Percentiles rank a stretch among this genome's conserved stretches.
phyloP scores from a whole-genome alignment of 768 basidiomycete species.

The Royoungia palumana region DNA sequence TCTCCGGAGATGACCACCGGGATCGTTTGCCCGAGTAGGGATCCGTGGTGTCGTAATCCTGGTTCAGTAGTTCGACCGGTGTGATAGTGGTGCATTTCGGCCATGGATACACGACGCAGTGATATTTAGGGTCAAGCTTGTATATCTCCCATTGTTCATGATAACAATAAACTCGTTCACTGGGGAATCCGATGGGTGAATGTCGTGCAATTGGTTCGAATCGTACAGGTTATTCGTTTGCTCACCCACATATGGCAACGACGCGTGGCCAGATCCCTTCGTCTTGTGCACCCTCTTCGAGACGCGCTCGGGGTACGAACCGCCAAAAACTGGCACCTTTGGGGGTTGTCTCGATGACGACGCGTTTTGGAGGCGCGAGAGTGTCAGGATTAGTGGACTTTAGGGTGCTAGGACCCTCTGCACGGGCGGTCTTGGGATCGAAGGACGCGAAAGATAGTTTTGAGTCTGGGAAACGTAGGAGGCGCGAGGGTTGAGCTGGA shows the following conservation, averaged over 20 bases:
- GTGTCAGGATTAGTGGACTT: constrained; percentile 46
- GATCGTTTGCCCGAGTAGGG: constrained; percentile 26
- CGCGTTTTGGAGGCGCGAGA: constrained; percentile 57
- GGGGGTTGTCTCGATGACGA: constrained; percentile 66
- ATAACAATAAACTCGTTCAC: constrained; percentile 48
- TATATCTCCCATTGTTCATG: constrained; percentile 87
- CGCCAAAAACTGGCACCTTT: constrained; percentile 64
- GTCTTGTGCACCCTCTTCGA: constrained; percentile 52
- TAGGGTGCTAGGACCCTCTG: constrained; percentile 36
- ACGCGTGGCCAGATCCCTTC: constrained; percentile 72
- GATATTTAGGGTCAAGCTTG: constrained; percentile 74
- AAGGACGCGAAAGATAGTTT: constrained; percentile 72
- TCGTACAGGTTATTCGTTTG: constrained; percentile 5
- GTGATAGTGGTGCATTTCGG: constrained; percentile 33
- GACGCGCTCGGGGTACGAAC: constrained; percentile 69
- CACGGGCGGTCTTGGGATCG: constrained; percentile 62
- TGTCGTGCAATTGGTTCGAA: not conserved
- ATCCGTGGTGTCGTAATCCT: constrained; percentile 5
- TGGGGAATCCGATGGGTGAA: constrained; percentile 25
- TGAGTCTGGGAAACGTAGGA: constrained; percentile 59
- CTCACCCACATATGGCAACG: constrained; percentile 69
- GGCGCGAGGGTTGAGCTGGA: constrained; percentile 53
- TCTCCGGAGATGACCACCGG: constrained; percentile 25
- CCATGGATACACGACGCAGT: constrained; percentile 52
- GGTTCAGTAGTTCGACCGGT: constrained; percentile 14